Percentiles rank a stretch among this genome's conserved stretches.
phyloP scores from a whole-genome alignment of 129 eudicot genomes.

The carrot (Daucus carota) region DH1_v3.0 NC_030382.2:37090001-37090500 shows the following conservation, averaged over 20 bases:
- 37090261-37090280: constrained; percentile 87
- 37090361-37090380: constrained; percentile 99
- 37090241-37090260: constrained; percentile 79
- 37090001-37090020: too few species aligned
- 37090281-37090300: constrained; percentile 95
- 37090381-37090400: constrained; percentile 89
- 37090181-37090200: not conserved
- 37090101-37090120: not conserved
- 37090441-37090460: not conserved
- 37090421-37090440: constrained; percentile 2
- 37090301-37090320: constrained; percentile 98
- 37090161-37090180: not conserved
- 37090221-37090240: constrained; percentile 45
- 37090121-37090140: not conserved
- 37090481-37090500: not conserved
- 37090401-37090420: constrained; percentile 98
- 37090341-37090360: constrained; percentile 84
- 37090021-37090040: not conserved
- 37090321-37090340: constrained; percentile 97
- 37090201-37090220: not conserved
- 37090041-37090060: not conserved
- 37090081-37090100: not conserved
- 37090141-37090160: not conserved
- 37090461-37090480: not conserved
- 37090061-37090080: not conserved